A percentile compares a stretch with the other conserved stretches of the same genome.
phyloP scores from a whole-genome alignment of 1,139 yeast genomes.

The Saccharomyces hybrid region DNA sequence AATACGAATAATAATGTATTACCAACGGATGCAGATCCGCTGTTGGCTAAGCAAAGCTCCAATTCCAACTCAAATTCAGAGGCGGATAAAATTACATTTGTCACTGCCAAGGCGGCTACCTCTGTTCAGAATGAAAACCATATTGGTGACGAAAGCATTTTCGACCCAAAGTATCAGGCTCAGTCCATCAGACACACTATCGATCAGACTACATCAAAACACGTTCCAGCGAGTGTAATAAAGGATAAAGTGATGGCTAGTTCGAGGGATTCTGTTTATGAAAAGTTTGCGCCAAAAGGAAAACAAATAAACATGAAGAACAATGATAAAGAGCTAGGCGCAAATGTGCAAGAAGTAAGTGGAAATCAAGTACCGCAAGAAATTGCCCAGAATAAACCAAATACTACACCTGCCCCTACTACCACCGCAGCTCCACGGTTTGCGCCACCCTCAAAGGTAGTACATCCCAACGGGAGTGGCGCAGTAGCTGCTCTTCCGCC shows the following conservation, averaged over 20 bases:
- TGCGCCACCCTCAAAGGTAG: conserved; percentile 23
- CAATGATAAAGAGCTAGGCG: neutral
- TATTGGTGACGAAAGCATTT: conserved; percentile 22
- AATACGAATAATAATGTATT: neutral
- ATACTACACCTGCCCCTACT: neutral
- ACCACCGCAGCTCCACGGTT: conserved; percentile 8
- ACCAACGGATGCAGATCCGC: neutral
- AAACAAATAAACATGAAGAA: conserved; percentile 15
- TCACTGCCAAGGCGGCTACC: conserved; percentile 30
- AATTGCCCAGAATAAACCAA: neutral
- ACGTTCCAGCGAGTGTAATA: conserved; percentile 21
- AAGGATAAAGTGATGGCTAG: conserved; percentile 21
- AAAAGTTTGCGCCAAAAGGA: conserved; percentile 31
- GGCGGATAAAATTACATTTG: conserved; percentile 20
- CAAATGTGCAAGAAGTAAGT: neutral
- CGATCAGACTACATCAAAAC: conserved; percentile 31
- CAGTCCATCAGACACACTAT: conserved; percentile 31
- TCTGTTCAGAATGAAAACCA: conserved; percentile 22
- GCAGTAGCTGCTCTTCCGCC: neutral
- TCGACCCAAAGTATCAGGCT: conserved; percentile 31
- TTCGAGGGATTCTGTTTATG: conserved; percentile 21
- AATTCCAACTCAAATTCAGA: conserved; percentile 2
- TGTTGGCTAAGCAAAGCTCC: neutral
- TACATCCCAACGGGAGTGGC: conserved; percentile 20
- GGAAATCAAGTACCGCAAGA: conserved; percentile 1